Base-by-base conservation (phyloP, 2,329 filamentous ascomycete species). In the Curvularia hawaiiensis region DNA sequence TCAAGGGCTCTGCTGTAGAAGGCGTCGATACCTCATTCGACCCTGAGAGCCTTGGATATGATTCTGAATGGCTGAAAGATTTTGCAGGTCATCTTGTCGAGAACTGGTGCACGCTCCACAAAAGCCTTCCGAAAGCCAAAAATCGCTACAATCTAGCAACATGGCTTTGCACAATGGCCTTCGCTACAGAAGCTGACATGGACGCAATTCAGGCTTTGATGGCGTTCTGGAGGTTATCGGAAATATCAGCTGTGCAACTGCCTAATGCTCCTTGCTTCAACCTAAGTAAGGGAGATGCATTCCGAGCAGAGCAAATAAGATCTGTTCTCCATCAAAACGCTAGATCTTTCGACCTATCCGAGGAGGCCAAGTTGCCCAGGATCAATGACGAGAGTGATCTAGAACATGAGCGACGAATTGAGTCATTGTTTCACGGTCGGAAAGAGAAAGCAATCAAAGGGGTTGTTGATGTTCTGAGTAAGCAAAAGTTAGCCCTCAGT, bases 131-230 rank as follows among this genome's bases (percentile, higher is more conserved):
- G 14, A 3, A 1, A 50, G 28, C 33, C 4, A 66, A 66, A 16
- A 33, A 52, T 5, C 61, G 52, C n/a, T 74, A 64, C 46, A 52
- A 65, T 20, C 50, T 75, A 0, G 54, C 63, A 31, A 62, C 66
- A 2, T 75, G 68, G 65, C 54, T 75, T 0, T 66, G 70, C 1
- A 69, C 70, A 0, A 49, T 67, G 53, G 65, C 69, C 12, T 75
- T 66, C 49, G 54, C 67, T 1, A 16, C 59, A 12, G 22, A 54
- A 4, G 65, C 62, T 1, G 64, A 75, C 20, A 66, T 69, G 63
- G 18, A 59, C 43, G 22, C 60, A 2, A 57, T 75, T 16, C 63
- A 73, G 43, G 52, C 66, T 14, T 35, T 75, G 9, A 54, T 56
- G 1, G 64, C 66, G 1, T 68, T 73, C 8, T 70, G 56, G 16